Percentiles rank a stretch among this genome's conserved stretches.
These are phyloP conservation scores for Chaetothyriales sp. DNA, from an alignment of 2,329 filamentous ascomycete species.

Conservation along the genomic window DNA sequence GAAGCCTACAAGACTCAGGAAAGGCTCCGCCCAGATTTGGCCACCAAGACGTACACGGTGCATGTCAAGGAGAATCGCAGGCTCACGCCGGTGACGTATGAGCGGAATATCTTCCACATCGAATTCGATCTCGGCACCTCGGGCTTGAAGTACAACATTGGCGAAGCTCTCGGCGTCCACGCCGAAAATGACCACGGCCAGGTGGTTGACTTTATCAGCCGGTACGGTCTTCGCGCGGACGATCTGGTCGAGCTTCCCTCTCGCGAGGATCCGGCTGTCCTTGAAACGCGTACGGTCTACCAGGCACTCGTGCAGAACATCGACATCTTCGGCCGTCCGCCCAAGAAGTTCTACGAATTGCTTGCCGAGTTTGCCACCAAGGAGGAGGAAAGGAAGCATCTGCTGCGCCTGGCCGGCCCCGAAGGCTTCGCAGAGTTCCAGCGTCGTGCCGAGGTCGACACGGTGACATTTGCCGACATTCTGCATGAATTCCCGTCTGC, in stretches of 20 bases:
- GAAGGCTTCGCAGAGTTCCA: conserved; percentile 87
- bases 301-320: conserved; percentile 85
- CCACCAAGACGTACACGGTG: conserved; percentile 74
- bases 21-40: conserved; percentile 68
- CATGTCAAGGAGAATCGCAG: conserved; percentile 91
- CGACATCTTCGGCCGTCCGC: conserved; percentile 91
- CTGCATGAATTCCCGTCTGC: conserved; percentile 82
- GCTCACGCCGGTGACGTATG: conserved; percentile 74
- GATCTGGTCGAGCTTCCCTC: conserved; percentile 85
- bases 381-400: conserved; percentile 65
- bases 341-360: conserved; percentile 94
- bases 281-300: conserved; percentile 84
- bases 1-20: conserved; percentile 71
- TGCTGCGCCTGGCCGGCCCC: conserved; percentile 60
- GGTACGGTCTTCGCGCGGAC: conserved; percentile 70
- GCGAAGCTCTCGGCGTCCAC: conserved; percentile 91
- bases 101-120: conserved; percentile 99
- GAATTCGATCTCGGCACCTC: conserved; percentile 91
- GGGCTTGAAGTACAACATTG: conserved; percentile 89
- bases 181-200: conserved; percentile 76
- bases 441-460: conserved; percentile 79
- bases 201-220: conserved; percentile 73
- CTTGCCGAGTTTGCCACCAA: conserved; percentile 77
- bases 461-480: conserved; percentile 78
- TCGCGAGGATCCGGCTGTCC: conserved; percentile 57